Evolutionary conservation across 441 rosid genomes (phyloP).

Genomic region (Codiaeum variegatum): DNA sequence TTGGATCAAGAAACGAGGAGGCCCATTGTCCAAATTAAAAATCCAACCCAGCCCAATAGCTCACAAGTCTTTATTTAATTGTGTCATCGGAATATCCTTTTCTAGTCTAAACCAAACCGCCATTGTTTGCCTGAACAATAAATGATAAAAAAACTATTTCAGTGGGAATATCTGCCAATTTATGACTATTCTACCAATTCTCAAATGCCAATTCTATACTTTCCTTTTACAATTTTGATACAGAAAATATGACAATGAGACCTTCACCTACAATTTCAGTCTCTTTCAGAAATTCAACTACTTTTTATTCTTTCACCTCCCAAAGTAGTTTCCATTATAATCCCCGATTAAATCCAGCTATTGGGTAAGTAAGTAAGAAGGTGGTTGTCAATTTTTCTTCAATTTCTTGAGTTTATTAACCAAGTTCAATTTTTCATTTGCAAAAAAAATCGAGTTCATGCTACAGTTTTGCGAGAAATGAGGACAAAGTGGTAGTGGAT

Average conservation of each 20-base stretch:
- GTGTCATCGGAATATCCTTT: neutral
- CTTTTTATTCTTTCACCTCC: slow-evolving; percentile 14
- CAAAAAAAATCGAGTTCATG: slow-evolving; percentile 49
- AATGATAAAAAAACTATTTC: neutral
- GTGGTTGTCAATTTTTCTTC: neutral
- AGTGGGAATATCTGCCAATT: neutral
- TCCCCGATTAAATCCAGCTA: slow-evolving; percentile 2
- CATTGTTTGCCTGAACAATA: neutral
- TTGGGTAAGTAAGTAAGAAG: neutral
- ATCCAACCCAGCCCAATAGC: too few relatives aligned
- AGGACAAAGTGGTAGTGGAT: slow-evolving; percentile 62
- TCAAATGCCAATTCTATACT: neutral
- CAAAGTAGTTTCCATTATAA: neutral
- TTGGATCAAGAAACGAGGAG: too few relatives aligned
- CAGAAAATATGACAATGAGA: slow-evolving; percentile 27
- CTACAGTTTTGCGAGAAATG: slow-evolving; percentile 56
- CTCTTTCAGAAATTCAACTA: slow-evolving; percentile 17
- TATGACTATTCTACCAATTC: neutral
- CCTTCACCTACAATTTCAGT: slow-evolving; percentile 33
- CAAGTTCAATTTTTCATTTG: neutral
- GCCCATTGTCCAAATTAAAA: too few relatives aligned
- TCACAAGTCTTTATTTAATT: too few relatives aligned
- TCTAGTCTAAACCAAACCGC: neutral
- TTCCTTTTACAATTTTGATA: neutral
- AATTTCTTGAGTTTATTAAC: neutral